Conservation (phyloP, 805 yeast species). For the Metschnikowia matae region DNA sequence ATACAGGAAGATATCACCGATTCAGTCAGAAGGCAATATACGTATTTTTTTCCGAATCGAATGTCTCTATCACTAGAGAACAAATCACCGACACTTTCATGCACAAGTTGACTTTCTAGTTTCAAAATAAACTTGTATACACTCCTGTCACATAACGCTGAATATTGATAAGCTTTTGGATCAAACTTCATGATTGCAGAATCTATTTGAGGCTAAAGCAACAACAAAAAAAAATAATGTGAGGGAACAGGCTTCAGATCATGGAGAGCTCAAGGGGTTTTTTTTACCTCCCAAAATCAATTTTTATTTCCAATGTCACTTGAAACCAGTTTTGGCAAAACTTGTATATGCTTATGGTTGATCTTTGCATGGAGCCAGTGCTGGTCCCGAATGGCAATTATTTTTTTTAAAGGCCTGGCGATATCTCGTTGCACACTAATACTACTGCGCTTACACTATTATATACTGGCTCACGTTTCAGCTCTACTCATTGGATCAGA, state of each 20-base stretch:
- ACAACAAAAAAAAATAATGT: constrained; percentile 16
- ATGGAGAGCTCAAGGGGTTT: constrained; percentile 4
- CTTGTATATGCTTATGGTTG: too few relatives aligned
- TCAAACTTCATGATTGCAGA: constrained; percentile 24
- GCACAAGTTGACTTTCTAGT: constrained; percentile 46
- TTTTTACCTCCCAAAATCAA: constrained; percentile 5
- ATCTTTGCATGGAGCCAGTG: too few relatives aligned
- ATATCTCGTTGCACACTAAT: too few relatives aligned
- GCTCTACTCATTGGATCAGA: too few relatives aligned
- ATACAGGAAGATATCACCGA: constrained; percentile 39
- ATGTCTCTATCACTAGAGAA: constrained; percentile 22
- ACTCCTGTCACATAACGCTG: constrained; percentile 51
- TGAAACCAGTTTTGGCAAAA: constrained; percentile 47
- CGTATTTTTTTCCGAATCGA: constrained; percentile 19
- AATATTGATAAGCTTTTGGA: constrained; percentile 49
- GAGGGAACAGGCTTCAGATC: constrained; percentile 13
- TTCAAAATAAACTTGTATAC: constrained; percentile 52
- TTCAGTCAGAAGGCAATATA: constrained; percentile 28
- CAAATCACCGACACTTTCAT: constrained; percentile 43
- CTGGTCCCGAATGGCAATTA: too few relatives aligned
- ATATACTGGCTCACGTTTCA: too few relatives aligned
- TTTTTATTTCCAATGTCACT: constrained; percentile 31
- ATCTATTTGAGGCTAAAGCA: constrained; percentile 16
- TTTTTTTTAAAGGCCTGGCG: too few relatives aligned
- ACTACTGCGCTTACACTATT: too few relatives aligned